phyloP scores from a whole-genome alignment of 495 filamentous ascomycete species.

The Podospora australis region DNA sequence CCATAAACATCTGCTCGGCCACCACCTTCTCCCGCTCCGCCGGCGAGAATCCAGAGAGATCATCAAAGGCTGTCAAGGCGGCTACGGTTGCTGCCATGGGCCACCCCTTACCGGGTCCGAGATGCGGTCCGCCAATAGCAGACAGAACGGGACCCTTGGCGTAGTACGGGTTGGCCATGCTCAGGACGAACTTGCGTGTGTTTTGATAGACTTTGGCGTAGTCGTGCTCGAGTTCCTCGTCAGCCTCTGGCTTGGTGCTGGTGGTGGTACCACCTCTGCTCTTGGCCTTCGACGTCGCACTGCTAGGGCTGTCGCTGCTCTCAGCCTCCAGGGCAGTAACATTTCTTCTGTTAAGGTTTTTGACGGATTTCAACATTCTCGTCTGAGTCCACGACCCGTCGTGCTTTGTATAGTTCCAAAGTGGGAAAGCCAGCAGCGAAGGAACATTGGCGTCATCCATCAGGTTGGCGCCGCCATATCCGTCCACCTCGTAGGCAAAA shows the following conservation, averaged over 20 bases:
- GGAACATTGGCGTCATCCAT: slow-evolving; percentile 65
- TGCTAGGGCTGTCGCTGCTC: too few species aligned
- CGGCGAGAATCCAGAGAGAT: slow-evolving; percentile 40
- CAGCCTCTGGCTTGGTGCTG: background rate
- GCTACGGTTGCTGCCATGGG: slow-evolving; percentile 52
- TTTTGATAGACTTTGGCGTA: slow-evolving; percentile 44
- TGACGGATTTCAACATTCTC: slow-evolving; percentile 11
- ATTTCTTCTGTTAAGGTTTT: background rate
- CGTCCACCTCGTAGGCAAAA: slow-evolving; percentile 59
- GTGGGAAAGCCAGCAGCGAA: slow-evolving; percentile 42
- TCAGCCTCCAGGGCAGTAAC: too few species aligned
- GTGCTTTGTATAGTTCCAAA: slow-evolving; percentile 27
- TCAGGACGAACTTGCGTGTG: slow-evolving; percentile 52
- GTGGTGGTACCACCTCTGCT: background rate
- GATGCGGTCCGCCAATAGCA: slow-evolving; percentile 53
- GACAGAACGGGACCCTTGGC: slow-evolving; percentile 48
- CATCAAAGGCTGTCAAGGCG: slow-evolving; percentile 36
- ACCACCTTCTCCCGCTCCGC: slow-evolving; percentile 23
- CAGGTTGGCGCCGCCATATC: slow-evolving; percentile 50
- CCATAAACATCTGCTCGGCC: slow-evolving; percentile 24
- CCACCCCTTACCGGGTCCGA: slow-evolving; percentile 53
- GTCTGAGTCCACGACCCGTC: background rate
- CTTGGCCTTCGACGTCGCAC: too few species aligned
- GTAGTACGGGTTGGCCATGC: slow-evolving; percentile 52
- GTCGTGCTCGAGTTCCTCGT: slow-evolving; percentile 12